Conservation (phyloP, 345 rosid genomes). For the Populus euphratica region DNA sequence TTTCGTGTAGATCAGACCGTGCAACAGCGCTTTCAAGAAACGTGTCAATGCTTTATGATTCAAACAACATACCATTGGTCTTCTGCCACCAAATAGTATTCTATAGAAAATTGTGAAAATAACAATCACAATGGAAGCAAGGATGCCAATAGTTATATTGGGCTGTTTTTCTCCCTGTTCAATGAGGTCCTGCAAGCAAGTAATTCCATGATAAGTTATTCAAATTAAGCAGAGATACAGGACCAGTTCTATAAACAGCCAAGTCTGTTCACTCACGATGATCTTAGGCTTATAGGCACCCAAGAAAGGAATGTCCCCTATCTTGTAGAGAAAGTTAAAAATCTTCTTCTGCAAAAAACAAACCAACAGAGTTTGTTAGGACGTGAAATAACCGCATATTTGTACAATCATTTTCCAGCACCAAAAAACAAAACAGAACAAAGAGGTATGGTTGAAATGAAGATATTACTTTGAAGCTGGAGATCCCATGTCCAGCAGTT, state of each 20-base stretch:
- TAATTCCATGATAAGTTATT: background rate
- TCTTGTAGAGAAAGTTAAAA: conserved; percentile 61
- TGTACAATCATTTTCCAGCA: background rate
- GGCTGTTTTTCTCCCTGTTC: conserved; percentile 75
- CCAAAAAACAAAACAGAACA: no score
- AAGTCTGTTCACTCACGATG: conserved; percentile 35
- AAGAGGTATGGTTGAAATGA: no score
- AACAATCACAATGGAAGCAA: conserved; percentile 47
- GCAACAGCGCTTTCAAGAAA: background rate
- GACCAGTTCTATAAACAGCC: background rate
- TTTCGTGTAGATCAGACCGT: background rate
- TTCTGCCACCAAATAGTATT: conserved; percentile 54
- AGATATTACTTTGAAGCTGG: conserved; percentile 37
- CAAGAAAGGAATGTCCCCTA: conserved; percentile 69
- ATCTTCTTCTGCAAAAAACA: conserved; percentile 30
- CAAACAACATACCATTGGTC: no score
- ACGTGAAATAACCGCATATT: background rate
- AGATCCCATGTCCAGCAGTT: conserved; percentile 46
- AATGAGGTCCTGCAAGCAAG: conserved; percentile 46
- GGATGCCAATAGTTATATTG: conserved; percentile 52
- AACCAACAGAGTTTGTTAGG: background rate
- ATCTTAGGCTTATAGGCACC: conserved; percentile 51
- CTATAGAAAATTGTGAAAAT: conserved; percentile 39
- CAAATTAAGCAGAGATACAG: background rate
- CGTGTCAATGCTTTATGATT: no score